Evolutionary conservation across 371 early-diverging fungal species (phyloP).

Genomic region (Chytridiales sp.): DNA sequence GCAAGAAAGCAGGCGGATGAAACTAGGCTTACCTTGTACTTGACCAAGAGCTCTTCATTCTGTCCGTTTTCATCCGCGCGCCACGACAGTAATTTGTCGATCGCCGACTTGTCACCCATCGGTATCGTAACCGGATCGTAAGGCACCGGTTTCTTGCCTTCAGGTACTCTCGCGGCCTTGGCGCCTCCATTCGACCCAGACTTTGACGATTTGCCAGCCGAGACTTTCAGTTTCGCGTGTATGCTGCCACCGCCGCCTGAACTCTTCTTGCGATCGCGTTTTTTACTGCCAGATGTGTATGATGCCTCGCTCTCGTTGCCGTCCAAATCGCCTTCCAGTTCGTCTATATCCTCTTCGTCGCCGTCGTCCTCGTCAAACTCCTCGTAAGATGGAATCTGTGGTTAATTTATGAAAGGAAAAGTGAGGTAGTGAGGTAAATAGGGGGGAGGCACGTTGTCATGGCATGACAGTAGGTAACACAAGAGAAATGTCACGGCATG

Average conservation of each 20-base stretch:
- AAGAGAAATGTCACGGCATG: too few species aligned
- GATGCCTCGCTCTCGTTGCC: too few species aligned
- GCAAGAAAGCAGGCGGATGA: neutral
- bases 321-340: too few species aligned
- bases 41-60: conserved; percentile 51
- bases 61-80: conserved; percentile 44
- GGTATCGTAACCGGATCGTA: conserved; percentile 69
- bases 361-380: too few species aligned
- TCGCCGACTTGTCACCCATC: conserved; percentile 62
- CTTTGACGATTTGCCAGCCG: neutral
- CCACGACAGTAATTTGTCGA: conserved; percentile 69
- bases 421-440: too few species aligned
- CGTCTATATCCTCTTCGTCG: too few species aligned
- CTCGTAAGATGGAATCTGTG: too few species aligned
- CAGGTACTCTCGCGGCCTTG: neutral
- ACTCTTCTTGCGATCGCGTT: too few species aligned
- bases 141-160: conserved; percentile 43
- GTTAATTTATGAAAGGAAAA: too few species aligned
- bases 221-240: neutral
- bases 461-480: too few species aligned
- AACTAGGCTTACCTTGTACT: conserved; percentile 65
- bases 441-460: too few species aligned
- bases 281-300: too few species aligned
- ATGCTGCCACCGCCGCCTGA: neutral
- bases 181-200: neutral